A percentile compares a stretch with the other conserved stretches of the same genome.
Conservation (phyloP, 306 rosid genomes). For the Betula pendula region DNA sequence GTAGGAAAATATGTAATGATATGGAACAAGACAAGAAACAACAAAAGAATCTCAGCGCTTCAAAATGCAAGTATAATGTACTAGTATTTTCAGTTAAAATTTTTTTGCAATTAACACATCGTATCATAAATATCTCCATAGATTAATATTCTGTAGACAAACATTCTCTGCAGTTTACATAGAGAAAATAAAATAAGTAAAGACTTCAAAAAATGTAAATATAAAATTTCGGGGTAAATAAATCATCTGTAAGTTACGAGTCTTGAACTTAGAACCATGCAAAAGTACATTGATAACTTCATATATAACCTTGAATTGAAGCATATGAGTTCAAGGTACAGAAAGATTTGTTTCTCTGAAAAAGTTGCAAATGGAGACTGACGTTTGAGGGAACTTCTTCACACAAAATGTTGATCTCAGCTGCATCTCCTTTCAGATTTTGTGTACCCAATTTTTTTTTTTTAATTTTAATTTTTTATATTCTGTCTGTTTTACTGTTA, state of each 20-base stretch:
- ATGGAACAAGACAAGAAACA: conserved; percentile 1
- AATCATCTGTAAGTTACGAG: neutral
- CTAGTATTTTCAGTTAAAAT: neutral
- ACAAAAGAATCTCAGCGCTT: neutral
- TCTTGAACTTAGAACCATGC: neutral
- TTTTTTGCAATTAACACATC: neutral
- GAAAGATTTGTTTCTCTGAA: neutral
- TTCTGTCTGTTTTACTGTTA: neutral
- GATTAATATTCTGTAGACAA: neutral
- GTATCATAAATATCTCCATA: neutral
- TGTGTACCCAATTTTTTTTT: neutral
- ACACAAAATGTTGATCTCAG: neutral
- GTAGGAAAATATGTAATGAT: conserved; percentile 10
- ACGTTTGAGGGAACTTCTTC: neutral
- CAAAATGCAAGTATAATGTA: neutral
- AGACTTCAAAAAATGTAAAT: neutral
- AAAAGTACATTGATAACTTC: neutral
- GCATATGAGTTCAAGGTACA: neutral
- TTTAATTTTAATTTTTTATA: neutral
- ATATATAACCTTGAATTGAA: neutral
- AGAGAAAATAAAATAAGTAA: neutral
- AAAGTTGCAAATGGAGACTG: neutral
- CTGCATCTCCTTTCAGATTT: neutral
- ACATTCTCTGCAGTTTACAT: neutral
- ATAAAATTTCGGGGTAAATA: too few species aligned